These are phyloP conservation scores for Scleroderma citrinum DNA, from an alignment of 768 basidiomycete genomes.

Conservation along the genomic window DNA sequence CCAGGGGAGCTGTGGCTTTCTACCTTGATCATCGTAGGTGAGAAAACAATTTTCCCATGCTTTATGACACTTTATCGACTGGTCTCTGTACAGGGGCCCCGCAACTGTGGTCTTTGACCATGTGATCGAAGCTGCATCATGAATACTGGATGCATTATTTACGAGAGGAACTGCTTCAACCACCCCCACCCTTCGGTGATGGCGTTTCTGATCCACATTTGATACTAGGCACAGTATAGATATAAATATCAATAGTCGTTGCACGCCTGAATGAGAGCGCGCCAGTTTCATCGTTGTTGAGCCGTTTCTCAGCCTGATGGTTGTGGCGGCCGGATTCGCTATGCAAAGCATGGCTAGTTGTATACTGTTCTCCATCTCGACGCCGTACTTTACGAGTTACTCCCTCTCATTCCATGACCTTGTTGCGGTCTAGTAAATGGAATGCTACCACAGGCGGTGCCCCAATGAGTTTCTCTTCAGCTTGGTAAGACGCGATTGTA, in stretches of 20 bases:
- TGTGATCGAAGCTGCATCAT: slow-evolving; percentile 21
- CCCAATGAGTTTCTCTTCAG: too few species aligned
- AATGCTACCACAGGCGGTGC: too few species aligned
- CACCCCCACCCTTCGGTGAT: too few species aligned
- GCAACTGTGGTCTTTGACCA: slow-evolving; percentile 29
- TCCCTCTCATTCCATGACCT: too few species aligned
- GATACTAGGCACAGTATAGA: too few species aligned
- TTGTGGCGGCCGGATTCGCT: slow-evolving; percentile 1
- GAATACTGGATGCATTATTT: background rate
- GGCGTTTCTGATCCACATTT: too few species aligned
- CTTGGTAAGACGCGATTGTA: too few species aligned
- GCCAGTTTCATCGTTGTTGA: slow-evolving; percentile 46
- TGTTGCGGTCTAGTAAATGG: too few species aligned
- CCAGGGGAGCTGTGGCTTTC: slow-evolving; percentile 40
- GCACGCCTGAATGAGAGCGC: slow-evolving; percentile 53
- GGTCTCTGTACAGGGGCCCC: slow-evolving; percentile 21
- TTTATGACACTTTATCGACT: background rate
- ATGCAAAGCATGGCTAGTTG: slow-evolving; percentile 2
- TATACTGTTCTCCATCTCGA: background rate
- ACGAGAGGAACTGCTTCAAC: too few species aligned
- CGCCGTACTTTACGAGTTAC: background rate
- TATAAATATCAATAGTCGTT: too few species aligned
- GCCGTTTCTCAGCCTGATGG: slow-evolving; percentile 4
- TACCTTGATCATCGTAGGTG: slow-evolving; percentile 36
- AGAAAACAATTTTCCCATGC: background rate